Evolutionary conservation across 1,139 yeast species (phyloP).

Genomic region (Suhomyces terraborum): DNA sequence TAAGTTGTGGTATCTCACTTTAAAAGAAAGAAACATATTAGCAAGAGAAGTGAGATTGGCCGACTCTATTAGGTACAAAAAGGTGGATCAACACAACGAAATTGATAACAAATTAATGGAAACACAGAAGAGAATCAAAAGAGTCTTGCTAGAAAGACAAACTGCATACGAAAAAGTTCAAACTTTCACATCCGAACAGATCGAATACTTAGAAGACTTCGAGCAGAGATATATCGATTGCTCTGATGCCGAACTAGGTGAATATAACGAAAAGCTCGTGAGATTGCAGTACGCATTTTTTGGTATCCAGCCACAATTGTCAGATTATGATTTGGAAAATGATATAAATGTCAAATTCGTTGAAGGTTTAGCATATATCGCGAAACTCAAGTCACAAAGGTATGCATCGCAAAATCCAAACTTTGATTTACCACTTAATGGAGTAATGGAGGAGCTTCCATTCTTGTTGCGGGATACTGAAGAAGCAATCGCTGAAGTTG

Average conservation of each 20-base stretch:
- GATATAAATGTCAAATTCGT: slow-evolving; percentile 59
- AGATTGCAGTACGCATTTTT: slow-evolving; percentile 80
- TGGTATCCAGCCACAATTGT: slow-evolving; percentile 62
- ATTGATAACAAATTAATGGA: slow-evolving; percentile 40
- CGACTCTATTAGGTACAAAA: slow-evolving; percentile 31
- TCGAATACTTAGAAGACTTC: slow-evolving; percentile 57
- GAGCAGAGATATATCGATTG: slow-evolving; percentile 58
- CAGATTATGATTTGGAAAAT: slow-evolving; percentile 46
- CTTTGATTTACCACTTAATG: slow-evolving; percentile 37
- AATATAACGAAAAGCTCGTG: slow-evolving; percentile 66
- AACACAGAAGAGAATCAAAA: slow-evolving; percentile 66
- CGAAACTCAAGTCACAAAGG: slow-evolving; percentile 60
- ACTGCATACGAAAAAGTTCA: slow-evolving; percentile 67
- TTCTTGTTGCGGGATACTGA: slow-evolving; percentile 47
- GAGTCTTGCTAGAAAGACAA: slow-evolving; percentile 85
- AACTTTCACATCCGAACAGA: slow-evolving; percentile 47
- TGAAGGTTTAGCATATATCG: slow-evolving; percentile 66
- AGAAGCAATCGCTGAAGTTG: slow-evolving; percentile 57
- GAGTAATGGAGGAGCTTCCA: slow-evolving; percentile 46
- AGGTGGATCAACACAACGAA: slow-evolving; percentile 28
- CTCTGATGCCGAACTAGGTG: slow-evolving; percentile 57
- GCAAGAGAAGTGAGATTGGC: slow-evolving; percentile 69
- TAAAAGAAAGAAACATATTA: slow-evolving; percentile 79
- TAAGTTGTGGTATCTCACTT: slow-evolving; percentile 81
- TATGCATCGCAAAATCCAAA: slow-evolving; percentile 24